Evolutionary conservation across 2,329 filamentous ascomycete genomes (phyloP).

Genomic region (Metarhizium robertsii): DNA sequence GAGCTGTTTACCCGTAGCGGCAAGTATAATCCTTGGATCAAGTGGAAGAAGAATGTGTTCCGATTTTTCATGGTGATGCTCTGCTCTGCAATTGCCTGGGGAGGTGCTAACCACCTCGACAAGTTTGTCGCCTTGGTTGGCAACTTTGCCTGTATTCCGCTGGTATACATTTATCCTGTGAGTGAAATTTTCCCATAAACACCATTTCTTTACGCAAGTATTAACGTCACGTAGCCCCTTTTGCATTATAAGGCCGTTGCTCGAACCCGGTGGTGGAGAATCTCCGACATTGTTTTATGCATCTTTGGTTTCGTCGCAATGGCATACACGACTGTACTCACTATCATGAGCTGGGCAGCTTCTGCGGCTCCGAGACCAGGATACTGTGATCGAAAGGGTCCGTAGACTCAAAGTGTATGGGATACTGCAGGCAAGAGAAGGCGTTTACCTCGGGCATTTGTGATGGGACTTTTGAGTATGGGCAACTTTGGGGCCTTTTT

Average conservation of each 20-base stretch:
- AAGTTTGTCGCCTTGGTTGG: slow-evolving; percentile 96
- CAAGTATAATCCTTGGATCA: slow-evolving; percentile 97
- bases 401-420: slow-evolving; percentile 2
- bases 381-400: slow-evolving; percentile 40
- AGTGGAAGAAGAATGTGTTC: slow-evolving; percentile 99
- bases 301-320: slow-evolving; percentile 80
- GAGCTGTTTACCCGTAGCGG: slow-evolving; percentile 88
- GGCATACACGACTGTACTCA: slow-evolving; percentile 83
- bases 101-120: slow-evolving; percentile 84
- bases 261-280: slow-evolving; percentile 54
- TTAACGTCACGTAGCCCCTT: slow-evolving; percentile 55
- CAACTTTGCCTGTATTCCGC: slow-evolving; percentile 93
- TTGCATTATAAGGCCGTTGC: slow-evolving; percentile 81
- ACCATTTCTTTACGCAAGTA: neutral
- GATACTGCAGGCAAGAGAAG: neutral
- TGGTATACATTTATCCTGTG: slow-evolving; percentile 96
- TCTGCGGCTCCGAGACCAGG: slow-evolving; percentile 40
- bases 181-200: slow-evolving; percentile 32
- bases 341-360: slow-evolving; percentile 75
- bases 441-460: neutral
- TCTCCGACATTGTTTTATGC: slow-evolving; percentile 66
- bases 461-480: neutral
- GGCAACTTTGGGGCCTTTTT: neutral
- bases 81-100: slow-evolving; percentile 83
- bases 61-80: slow-evolving; percentile 85